Base-by-base conservation (phyloP, 257 asterid species). In the Penstemon davidsonii region DNA sequence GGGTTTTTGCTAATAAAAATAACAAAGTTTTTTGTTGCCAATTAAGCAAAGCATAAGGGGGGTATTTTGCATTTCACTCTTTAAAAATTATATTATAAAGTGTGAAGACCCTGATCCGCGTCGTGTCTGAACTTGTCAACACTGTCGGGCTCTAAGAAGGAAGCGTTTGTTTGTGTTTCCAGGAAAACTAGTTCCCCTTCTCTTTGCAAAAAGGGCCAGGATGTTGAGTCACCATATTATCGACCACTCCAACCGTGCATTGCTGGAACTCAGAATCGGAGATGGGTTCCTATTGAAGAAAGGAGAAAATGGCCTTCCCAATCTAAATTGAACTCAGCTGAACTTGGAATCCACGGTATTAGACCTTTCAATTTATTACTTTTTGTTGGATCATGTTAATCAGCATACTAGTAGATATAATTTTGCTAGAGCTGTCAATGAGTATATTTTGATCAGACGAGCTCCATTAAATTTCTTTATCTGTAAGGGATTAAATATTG, bases 221-320 rank as follows among this genome's bases (percentile, higher is more conserved):
- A 94, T 70, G 52, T 84, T 60, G 98, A 94, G 80, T 78, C 95
- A 64, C 96, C 99, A 4, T 85, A 94, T 74, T 94, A 94, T 73
- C 87, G 95, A 69, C 88, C 96, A 12, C 96, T 94, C 64, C 93
- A 84, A 44, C 67, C 80, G 54, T 94, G 99, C 82, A 77, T 94
- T 60, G 95, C 88, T 59, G 99, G 98, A 75, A 87, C 98, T 40
- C 96, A 86, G 60, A 86, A 86, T 81, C 90, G 80, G 38, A 89
- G 99, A 71, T 94, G 99, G 99, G 72, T 77, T 73, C 87, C 98
- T 36, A 85, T 91, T 36, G 86, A 83, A 72, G 89, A 80, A 76
- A 80, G 95, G 84, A 74, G 74, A 54, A 89, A 89, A 63, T 91
- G 96, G 99, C 98, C 98, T 74, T 84, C 89, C 25, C 86, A 81